Conservation (phyloP, 768 basidiomycete species). For the Lepiota venenata region DNA sequence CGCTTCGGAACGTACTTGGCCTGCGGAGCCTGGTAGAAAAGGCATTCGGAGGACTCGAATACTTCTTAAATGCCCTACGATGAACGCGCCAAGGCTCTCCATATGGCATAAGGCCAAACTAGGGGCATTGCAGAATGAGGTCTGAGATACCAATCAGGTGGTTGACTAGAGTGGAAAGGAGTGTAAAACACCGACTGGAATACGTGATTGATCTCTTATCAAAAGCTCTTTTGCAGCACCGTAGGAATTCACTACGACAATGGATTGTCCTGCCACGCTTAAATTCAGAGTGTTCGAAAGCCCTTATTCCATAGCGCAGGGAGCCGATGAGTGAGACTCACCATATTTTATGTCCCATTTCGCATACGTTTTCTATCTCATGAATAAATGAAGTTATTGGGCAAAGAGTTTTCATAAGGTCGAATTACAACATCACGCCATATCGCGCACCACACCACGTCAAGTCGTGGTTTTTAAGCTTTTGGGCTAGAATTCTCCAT, state of each 20-base stretch:
- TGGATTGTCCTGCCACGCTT: constrained; percentile 15
- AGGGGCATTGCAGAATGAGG: constrained; percentile 16
- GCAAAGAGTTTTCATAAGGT: too few species aligned
- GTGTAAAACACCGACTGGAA: constrained; percentile 18
- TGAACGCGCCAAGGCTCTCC: constrained; percentile 19
- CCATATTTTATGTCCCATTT: constrained; percentile 42
- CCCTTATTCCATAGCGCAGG: neutral
- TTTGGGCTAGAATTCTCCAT: too few species aligned
- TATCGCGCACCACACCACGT: too few species aligned
- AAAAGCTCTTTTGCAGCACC: constrained; percentile 19
- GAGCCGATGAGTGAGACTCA: constrained; percentile 1
- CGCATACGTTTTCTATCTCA: constrained; percentile 40
- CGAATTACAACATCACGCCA: too few species aligned
- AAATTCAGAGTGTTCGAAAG: constrained; percentile 18
- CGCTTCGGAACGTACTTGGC: constrained; percentile 14
- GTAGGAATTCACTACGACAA: constrained; percentile 19
- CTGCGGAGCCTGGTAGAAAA: constrained; percentile 9
- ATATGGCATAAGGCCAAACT: constrained; percentile 17
- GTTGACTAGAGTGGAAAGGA: neutral
- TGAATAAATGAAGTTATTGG: too few species aligned
- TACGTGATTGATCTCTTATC: constrained; percentile 19
- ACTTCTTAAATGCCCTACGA: constrained; percentile 16
- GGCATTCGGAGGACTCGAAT: constrained; percentile 15
- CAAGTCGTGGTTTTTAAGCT: too few species aligned
- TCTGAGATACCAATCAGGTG: constrained; percentile 1